These are phyloP conservation scores for Aspergillus unguis DNA, from an alignment of 2,329 filamentous ascomycete genomes.

Conservation along the genomic window DNA sequence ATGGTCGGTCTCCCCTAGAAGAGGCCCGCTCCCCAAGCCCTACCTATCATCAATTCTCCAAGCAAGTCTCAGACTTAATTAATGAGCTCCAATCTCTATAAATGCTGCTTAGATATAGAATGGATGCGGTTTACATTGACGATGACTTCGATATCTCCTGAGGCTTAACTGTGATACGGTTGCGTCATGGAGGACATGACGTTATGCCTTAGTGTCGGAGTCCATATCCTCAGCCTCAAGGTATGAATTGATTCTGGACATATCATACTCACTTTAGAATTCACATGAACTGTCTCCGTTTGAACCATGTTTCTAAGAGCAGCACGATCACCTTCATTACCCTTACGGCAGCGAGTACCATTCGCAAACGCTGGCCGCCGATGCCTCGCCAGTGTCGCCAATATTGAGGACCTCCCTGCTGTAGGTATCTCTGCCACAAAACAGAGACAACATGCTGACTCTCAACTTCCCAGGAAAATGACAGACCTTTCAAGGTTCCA, in stretches of 20 bases:
- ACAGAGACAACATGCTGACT: neutral
- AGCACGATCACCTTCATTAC: constrained; percentile 3
- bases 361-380: constrained; percentile 7
- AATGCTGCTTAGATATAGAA: too few relatives aligned
- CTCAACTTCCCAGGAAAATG: constrained; percentile 64
- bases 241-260: too few relatives aligned
- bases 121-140: too few relatives aligned
- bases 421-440: neutral
- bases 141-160: too few relatives aligned
- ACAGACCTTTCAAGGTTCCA: constrained; percentile 79
- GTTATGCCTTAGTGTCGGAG: neutral
- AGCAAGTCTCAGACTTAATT: too few relatives aligned
- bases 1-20: neutral
- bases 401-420: constrained; percentile 13
- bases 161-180: neutral
- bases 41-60: too few relatives aligned
- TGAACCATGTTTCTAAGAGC: constrained; percentile 13
- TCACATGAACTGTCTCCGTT: neutral
- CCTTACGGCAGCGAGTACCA: neutral
- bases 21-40: too few relatives aligned
- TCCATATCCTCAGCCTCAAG: too few relatives aligned
- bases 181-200: constrained; percentile 10
- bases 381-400: constrained; percentile 17
- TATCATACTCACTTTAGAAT: neutral
- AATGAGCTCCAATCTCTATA: too few relatives aligned